Base-by-base conservation (phyloP, 352 stramenopile species). In the Pythium monospermum region DNA sequence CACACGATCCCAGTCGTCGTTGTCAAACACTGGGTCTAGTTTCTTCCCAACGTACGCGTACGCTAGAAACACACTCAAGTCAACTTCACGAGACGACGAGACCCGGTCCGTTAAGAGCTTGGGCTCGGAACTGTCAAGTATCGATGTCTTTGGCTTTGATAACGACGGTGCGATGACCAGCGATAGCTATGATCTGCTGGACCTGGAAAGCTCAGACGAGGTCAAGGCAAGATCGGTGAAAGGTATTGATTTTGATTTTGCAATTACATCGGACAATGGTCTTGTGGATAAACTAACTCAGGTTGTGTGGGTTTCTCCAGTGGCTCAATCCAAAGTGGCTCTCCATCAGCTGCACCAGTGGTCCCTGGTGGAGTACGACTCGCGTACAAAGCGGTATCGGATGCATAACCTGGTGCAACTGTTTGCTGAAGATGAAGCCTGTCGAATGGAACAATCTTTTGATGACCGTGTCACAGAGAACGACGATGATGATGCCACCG, bases 331-430 rank as follows among this genome's bases (percentile, higher is more conserved):
- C 13, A 79, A 68, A 39, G 51, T 69, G 32, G 78, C 78, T 23
- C 66, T 92, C 23, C 60, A 70, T 36, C 68, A 71, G 28, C 71
- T 92, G 28, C 75, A 89, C 37, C 73, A 90, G 39, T 92, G 82
- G 82, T 92, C 82, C 1, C 67, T 92, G 4, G 73, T 92, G 26
- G 82, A 92, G 50, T 87, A 83, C 26, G 79, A 90, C 36, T 71
- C 71, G 15, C 71, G 76, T 33, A 69, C 72, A 5, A 83, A 76
- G 55, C 71, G 75, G 12, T 92, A 90, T 61, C 82, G 78, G 2
- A 84, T 92, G 69, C 82, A 92, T 53, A 92, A 87, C 32, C 72
- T 92, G 18, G 75, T 92, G 23, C 82, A 91, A 53, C 68, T 90
- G 28, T 92, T 92, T 60, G 82, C 82, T 2, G 79, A 92, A 54